These are phyloP conservation scores for Camellia lanceoleosa DNA, from an alignment of 148 eudicot genomes.

Conservation along the genomic window DNA sequence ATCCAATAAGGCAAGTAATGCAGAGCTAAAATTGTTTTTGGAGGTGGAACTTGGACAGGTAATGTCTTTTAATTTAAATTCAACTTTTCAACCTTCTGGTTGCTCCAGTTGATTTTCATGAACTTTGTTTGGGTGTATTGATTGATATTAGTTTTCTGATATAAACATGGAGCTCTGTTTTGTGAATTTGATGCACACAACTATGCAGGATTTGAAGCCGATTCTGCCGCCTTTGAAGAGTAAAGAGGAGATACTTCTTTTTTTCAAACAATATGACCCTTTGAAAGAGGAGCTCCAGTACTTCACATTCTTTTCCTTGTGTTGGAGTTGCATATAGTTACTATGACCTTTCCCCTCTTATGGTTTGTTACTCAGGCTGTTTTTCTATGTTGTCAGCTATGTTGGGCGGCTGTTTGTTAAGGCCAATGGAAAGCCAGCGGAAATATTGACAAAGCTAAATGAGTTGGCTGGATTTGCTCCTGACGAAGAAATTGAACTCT, in stretches of 20 bases:
- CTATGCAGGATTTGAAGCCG: slow-evolving; percentile 58
- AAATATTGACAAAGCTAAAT: slow-evolving; percentile 65
- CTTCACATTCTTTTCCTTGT: background rate
- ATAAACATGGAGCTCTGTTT: background rate
- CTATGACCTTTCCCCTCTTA: background rate
- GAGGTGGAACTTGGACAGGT: slow-evolving; percentile 84
- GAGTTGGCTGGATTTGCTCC: slow-evolving; percentile 85
- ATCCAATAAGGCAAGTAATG: slow-evolving; percentile 65
- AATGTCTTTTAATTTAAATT: slow-evolving; percentile 14
- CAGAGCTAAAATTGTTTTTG: slow-evolving; percentile 81
- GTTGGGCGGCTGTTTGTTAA: slow-evolving; percentile 83
- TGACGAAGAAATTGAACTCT: slow-evolving; percentile 80
- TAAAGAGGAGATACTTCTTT: slow-evolving; percentile 88
- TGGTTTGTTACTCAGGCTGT: background rate
- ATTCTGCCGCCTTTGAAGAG: slow-evolving; percentile 67
- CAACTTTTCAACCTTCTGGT: background rate
- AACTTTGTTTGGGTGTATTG: no score
- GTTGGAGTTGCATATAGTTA: background rate
- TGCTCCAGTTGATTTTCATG: background rate
- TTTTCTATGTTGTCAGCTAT: slow-evolving; percentile 44
- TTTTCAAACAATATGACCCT: slow-evolving; percentile 92
- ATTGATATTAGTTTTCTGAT: background rate
- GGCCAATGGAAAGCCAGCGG: slow-evolving; percentile 58
- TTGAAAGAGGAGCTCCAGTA: slow-evolving; percentile 87
- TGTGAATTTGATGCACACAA: slow-evolving; percentile 2